These are phyloP conservation scores for Rhododendron ferrugineum DNA, from an alignment of 148 eudicot species.

Conservation along the genomic window DNA sequence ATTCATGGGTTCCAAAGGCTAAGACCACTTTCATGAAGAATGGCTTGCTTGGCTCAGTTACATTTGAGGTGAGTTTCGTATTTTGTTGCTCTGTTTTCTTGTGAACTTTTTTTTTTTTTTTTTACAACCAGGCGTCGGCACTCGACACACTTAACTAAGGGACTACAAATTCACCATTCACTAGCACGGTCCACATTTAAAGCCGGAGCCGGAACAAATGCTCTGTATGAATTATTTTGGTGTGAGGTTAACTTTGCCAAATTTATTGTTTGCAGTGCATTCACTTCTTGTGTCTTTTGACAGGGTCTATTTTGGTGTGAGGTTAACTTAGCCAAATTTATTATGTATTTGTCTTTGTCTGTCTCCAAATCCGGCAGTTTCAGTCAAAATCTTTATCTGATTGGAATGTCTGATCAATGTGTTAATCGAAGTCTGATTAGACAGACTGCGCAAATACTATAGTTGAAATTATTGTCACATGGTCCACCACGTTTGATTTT, in stretches of 20 bases:
- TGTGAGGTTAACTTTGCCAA: not conserved
- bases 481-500: not conserved
- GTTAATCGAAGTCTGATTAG: not conserved
- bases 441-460: not conserved
- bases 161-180: too few species aligned
- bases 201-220: accelerated
- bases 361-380: not conserved
- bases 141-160: too few species aligned
- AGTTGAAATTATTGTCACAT: not conserved
- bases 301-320: too few species aligned
- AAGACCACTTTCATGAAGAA: constrained; percentile 34
- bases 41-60: constrained; percentile 42
- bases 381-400: not conserved
- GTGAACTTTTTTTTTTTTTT: not conserved
- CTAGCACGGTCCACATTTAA: too few species aligned
- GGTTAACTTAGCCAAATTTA: too few species aligned
- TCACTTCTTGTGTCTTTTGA: not conserved
- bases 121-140: too few species aligned
- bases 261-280: constrained; percentile 2
- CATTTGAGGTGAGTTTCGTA: constrained; percentile 45
- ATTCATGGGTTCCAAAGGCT: constrained; percentile 67
- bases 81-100: not conserved
- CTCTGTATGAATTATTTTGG: too few species aligned
- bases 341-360: not conserved
- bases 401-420: not conserved